These are phyloP conservation scores for Hypoxylon fragiforme DNA, from an alignment of 495 filamentous ascomycete genomes.

Conservation along the genomic window DNA sequence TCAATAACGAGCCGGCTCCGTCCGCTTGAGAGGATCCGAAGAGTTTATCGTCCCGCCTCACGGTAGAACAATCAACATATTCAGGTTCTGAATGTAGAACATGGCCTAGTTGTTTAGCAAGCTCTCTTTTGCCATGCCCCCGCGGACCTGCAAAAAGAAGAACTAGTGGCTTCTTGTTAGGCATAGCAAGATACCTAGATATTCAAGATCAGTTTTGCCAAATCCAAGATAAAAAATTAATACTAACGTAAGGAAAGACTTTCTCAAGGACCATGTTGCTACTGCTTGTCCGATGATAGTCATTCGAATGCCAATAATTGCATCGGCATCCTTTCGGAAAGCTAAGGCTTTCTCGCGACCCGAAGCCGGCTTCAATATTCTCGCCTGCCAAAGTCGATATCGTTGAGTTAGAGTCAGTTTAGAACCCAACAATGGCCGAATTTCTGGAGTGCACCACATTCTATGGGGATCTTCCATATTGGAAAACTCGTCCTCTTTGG, in stretches of 20 bases:
- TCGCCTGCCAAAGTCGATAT: slow-evolving; percentile 25
- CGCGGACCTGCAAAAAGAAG: slow-evolving; percentile 53
- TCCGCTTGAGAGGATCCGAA: slow-evolving; percentile 50
- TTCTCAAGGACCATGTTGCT: slow-evolving; percentile 15
- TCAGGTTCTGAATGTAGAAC: slow-evolving; percentile 48
- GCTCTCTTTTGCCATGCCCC: slow-evolving; percentile 58
- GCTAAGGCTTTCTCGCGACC: slow-evolving; percentile 16
- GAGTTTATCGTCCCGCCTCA: slow-evolving; percentile 45
- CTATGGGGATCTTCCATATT: slow-evolving; percentile 8
- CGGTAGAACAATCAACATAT: slow-evolving; percentile 49
- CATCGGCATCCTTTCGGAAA: slow-evolving; percentile 10
- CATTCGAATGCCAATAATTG: slow-evolving; percentile 16
- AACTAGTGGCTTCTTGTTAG: slow-evolving; percentile 40
- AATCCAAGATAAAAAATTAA: background rate
- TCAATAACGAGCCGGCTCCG: slow-evolving; percentile 48
- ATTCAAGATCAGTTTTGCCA: background rate
- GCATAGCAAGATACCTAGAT: slow-evolving; percentile 22
- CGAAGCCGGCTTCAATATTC: slow-evolving; percentile 5
- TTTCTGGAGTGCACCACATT: slow-evolving; percentile 13
- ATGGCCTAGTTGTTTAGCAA: slow-evolving; percentile 48
- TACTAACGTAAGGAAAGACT: slow-evolving; percentile 24
- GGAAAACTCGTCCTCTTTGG: slow-evolving; percentile 1
- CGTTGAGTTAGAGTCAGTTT: slow-evolving; percentile 23
- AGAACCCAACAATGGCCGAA: slow-evolving; percentile 3
- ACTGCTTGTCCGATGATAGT: slow-evolving; percentile 22